phyloP scores from a whole-genome alignment of 176 grass and related monocot species.

The Carex pumila region DNA sequence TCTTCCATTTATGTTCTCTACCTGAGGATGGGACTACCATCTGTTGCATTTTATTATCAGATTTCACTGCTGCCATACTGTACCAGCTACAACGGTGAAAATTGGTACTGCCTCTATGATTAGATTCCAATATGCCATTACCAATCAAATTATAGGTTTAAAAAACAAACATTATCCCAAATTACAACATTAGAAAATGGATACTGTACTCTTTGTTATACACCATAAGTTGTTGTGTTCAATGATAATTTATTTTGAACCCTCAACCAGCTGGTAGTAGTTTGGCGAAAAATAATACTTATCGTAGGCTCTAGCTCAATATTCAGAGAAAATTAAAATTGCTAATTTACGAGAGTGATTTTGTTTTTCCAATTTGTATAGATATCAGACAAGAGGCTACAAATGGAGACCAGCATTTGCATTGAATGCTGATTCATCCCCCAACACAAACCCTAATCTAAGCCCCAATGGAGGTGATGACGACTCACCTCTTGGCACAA shows the following conservation, averaged over 20 bases:
- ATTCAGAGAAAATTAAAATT: background rate
- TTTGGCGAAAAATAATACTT: background rate
- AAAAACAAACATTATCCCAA: background rate
- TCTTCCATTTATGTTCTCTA: background rate
- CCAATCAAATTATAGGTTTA: background rate
- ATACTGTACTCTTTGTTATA: background rate
- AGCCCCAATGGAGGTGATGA: conserved; percentile 43
- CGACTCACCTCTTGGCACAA: conserved; percentile 49
- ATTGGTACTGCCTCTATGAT: background rate
- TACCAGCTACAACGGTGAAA: background rate
- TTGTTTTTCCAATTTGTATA: conserved; percentile 18
- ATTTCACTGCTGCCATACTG: background rate
- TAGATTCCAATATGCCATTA: background rate
- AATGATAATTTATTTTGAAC: background rate
- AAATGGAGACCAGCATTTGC: conserved; percentile 59
- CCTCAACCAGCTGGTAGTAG: background rate
- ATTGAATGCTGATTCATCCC: conserved; percentile 57
- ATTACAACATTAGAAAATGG: background rate
- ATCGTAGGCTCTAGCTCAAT: background rate
- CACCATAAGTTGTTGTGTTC: background rate
- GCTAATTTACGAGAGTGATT: background rate
- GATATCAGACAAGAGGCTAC: conserved; percentile 34
- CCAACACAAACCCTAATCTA: conserved; percentile 33
- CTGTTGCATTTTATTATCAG: background rate
- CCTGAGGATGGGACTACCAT: background rate